Base-by-base conservation (phyloP, 2,329 filamentous ascomycete species). In the Golovinomyces cichoracearum region DNA sequence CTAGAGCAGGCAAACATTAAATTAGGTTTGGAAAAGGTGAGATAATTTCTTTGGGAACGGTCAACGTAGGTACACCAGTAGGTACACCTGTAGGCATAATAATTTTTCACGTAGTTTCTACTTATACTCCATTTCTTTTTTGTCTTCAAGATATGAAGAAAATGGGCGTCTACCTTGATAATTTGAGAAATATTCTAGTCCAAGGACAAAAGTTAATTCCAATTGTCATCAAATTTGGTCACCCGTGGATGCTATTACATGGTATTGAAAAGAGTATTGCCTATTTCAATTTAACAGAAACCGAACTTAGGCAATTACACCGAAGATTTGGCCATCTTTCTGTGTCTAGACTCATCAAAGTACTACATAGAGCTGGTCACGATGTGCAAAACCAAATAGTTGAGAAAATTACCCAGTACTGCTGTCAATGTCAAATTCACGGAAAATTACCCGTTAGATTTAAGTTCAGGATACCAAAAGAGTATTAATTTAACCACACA, bases 401-500 rank as follows among this genome's bases (percentile, higher is more conserved):
- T 27, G 13, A 27, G 4, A n/a, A 29, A 19, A 15, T 45, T 9
- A 45, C 41, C 4, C 4, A 9, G 4, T 29, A 27, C n/a, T 27
- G 41, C 27, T 23, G 13, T 23, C 22, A 45, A n/a, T 45, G 41
- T 27, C 23, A 45, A 29, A 17, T 45, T 29, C 22, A 45, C 25
- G 23, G 23, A 29, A 45, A 45, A 45, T 9, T 23, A 7, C 26
- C 27, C 17, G 45, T n/a, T 4, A 17, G 9, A 48, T 48, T 48
- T 17, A 48, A 48, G 25, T 48, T 48, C 23, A 38, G 12, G 15
- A 19, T 48, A 3, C 29, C 15, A 17, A 27, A 48, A n/a, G 46
- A 48, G 17, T 27, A 7, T 13, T 13, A 48, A 6, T 50, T 50
- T 23, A 50, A 50, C 21, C 42, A 50, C 19, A 33, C 49, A 4